Percentiles rank a stretch among this genome's conserved stretches.
Evolutionary conservation across 768 basidiomycete species (phyloP).

Genomic region (Pleurotus djamor): DNA sequence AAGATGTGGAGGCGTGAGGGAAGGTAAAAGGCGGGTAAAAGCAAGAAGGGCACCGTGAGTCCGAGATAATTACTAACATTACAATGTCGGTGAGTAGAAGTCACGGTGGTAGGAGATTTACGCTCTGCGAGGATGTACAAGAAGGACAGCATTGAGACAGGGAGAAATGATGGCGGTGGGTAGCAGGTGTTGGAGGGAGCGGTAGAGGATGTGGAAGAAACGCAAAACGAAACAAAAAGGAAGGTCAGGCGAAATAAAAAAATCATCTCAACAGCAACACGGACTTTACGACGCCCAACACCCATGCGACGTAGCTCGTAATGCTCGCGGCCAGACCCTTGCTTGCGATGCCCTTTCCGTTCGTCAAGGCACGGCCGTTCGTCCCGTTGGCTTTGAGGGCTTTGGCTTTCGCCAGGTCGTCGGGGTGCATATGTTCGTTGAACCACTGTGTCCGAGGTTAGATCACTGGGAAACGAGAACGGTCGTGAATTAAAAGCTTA

Average conservation of each 20-base stretch:
- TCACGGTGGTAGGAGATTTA: too few species aligned
- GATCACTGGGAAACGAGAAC: background rate
- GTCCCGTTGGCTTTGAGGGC: background rate
- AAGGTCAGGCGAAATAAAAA: background rate
- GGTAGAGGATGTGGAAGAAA: too few species aligned
- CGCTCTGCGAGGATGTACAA: too few species aligned
- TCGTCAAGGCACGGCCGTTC: conserved; percentile 1
- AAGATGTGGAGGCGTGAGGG: too few species aligned
- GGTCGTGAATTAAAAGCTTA: conserved; percentile 16
- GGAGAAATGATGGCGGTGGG: too few species aligned
- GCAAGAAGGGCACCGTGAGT: too few species aligned
- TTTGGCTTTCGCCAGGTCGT: conserved; percentile 4
- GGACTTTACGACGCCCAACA: conserved; percentile 1
- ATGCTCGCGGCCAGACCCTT: background rate
- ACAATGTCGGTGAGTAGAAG: too few species aligned
- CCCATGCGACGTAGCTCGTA: conserved; percentile 2
- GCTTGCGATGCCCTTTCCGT: conserved; percentile 1
- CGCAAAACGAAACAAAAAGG: background rate
- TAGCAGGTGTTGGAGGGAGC: too few species aligned
- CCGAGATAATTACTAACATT: too few species aligned
- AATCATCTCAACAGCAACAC: conserved; percentile 1
- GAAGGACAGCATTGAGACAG: too few species aligned
- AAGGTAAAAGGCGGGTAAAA: too few species aligned
- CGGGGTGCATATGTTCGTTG: conserved; percentile 24
- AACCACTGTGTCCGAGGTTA: conserved; percentile 32